Conservation (phyloP, 768 basidiomycete species). For the Podaxis sp. region DNA sequence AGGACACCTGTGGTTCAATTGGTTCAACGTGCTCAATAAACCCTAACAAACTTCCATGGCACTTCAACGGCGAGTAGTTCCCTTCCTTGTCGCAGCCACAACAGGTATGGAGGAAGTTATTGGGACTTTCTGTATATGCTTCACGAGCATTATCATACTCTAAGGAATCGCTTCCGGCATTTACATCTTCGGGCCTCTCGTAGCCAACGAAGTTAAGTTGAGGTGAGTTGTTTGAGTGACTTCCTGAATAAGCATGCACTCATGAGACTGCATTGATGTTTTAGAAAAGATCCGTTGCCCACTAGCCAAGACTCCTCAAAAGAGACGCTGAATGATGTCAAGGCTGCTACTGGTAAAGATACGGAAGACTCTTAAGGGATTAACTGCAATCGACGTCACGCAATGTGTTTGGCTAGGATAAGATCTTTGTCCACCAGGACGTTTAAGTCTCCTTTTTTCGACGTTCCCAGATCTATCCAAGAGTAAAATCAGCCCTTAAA, state of each 20-base stretch:
- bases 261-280: constrained; percentile 18
- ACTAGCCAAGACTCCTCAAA: not conserved
- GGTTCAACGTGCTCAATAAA: constrained; percentile 12
- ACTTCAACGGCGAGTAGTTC: constrained; percentile 40
- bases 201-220: constrained; percentile 25
- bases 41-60: constrained; percentile 25
- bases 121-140: not conserved
- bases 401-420: constrained; percentile 9
- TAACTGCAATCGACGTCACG: not conserved
- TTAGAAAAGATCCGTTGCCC: constrained; percentile 6
- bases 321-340: not conserved
- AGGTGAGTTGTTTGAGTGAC: constrained; percentile 18
- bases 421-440: constrained; percentile 24
- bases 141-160: constrained; percentile 1
- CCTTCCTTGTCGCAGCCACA: constrained; percentile 54
- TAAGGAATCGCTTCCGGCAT: constrained; percentile 62
- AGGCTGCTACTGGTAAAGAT: not conserved
- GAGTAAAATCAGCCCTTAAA: constrained; percentile 13
- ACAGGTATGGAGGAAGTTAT: constrained; percentile 44
- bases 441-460: constrained; percentile 32
- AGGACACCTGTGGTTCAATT: not conserved
- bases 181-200: constrained; percentile 63
- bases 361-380: not conserved
- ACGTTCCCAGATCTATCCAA: constrained; percentile 62
- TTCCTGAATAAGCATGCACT: constrained; percentile 2